A percentile compares a stretch with the other conserved stretches of the same genome.
Conservation (phyloP, 192 early-diverging fungal species). For the Backusella parvicylindrica region DNA sequence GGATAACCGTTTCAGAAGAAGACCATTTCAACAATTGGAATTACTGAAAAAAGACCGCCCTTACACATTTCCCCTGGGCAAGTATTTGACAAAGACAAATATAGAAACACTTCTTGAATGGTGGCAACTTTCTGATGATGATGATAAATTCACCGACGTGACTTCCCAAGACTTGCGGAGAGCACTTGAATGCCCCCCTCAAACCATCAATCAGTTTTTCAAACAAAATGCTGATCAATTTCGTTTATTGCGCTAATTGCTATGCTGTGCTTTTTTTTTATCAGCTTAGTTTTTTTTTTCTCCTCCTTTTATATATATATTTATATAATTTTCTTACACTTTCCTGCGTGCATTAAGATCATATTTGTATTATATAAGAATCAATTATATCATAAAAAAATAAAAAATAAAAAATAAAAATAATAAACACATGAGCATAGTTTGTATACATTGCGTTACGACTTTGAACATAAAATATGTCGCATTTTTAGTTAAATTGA, state of each 20-base stretch:
- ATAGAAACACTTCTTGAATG: slow-evolving; percentile 2
- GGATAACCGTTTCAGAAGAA: slow-evolving; percentile 6
- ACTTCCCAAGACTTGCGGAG: background rate
- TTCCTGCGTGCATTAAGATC: background rate
- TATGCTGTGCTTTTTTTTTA: background rate
- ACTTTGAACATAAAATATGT: background rate
- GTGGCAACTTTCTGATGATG: background rate
- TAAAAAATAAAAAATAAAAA: too few relatives aligned
- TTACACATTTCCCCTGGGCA: slow-evolving; percentile 1
- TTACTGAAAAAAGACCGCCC: background rate
- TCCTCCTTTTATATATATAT: background rate
- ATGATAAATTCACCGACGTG: background rate
- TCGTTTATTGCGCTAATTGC: background rate
- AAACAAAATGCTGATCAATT: slow-evolving; percentile 8
- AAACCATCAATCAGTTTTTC: background rate
- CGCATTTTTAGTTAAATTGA: background rate
- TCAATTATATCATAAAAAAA: background rate
- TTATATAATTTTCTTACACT: background rate
- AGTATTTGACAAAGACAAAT: background rate
- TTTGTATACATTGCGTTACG: background rate
- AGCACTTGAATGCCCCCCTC: background rate
- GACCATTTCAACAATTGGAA: background rate
- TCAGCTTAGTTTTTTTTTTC: background rate
- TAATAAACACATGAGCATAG: background rate
- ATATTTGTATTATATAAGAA: background rate